phyloP scores from a whole-genome alignment of 2,329 filamentous ascomycete species.

The Penicillium glabrum region DNA sequence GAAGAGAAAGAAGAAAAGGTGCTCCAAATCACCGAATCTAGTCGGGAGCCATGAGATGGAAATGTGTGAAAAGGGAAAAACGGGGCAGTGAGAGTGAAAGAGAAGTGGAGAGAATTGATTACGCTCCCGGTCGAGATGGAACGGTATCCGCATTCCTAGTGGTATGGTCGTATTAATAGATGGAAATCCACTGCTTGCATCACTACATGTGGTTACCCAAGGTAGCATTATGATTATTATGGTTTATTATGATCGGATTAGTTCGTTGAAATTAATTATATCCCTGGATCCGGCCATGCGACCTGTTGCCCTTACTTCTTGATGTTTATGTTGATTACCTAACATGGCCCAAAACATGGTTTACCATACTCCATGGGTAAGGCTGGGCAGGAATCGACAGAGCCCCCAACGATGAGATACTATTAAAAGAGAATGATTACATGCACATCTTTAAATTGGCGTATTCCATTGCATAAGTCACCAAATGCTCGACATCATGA shows the following conservation, averaged over 20 bases:
- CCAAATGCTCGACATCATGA: not conserved
- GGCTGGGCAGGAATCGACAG: not conserved
- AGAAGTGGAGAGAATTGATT: slow-evolving; percentile 5
- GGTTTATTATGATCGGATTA: no score
- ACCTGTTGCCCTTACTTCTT: not conserved
- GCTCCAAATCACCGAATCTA: slow-evolving; percentile 20
- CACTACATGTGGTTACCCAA: not conserved
- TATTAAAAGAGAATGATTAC: not conserved
- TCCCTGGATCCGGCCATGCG: not conserved
- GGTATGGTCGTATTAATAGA: slow-evolving; percentile 7
- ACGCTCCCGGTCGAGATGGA: slow-evolving; percentile 1
- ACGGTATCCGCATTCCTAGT: slow-evolving; percentile 6
- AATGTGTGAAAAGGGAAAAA: slow-evolving; percentile 9
- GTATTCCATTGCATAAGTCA: not conserved
- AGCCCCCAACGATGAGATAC: not conserved
- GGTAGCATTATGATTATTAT: not conserved
- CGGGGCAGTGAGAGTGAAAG: slow-evolving; percentile 26
- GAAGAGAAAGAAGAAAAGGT: slow-evolving; percentile 9
- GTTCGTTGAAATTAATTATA: not conserved
- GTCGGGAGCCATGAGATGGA: slow-evolving; percentile 27
- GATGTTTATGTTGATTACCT: not conserved
- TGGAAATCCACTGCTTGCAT: not conserved
- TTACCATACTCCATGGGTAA: no score
- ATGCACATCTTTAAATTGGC: not conserved
- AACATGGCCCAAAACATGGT: not conserved